These are phyloP conservation scores for Umbelopsis sp. DNA, from an alignment of 192 early-diverging fungal genomes.

Conservation along the genomic window DNA sequence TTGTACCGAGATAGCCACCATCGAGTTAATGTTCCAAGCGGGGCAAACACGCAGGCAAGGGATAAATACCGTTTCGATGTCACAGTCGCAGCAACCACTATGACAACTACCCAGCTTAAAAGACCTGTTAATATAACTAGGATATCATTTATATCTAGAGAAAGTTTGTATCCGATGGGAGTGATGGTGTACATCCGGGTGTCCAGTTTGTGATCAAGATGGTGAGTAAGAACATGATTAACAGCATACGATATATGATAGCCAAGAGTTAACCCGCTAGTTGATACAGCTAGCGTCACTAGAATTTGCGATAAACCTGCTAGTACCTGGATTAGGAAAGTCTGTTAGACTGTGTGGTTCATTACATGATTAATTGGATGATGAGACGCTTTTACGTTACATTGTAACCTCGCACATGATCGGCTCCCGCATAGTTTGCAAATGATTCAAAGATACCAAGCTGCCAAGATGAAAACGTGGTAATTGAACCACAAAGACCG, in stretches of 20 bases:
- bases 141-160: background rate
- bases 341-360: too few species aligned
- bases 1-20: constrained; percentile 55
- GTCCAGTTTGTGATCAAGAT: background rate
- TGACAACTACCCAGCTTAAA: constrained; percentile 37
- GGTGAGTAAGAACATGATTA: background rate
- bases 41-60: constrained; percentile 51
- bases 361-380: background rate
- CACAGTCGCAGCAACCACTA: constrained; percentile 36
- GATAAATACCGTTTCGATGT: constrained; percentile 32
- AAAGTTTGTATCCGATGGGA: background rate
- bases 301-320: constrained; percentile 45
- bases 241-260: constrained; percentile 36
- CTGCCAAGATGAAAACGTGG: constrained; percentile 82
- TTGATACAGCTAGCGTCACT: constrained; percentile 51
- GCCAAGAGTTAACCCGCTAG: constrained; percentile 48
- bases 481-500: constrained; percentile 83
- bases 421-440: constrained; percentile 31
- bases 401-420: constrained; percentile 40
- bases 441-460: constrained; percentile 53
- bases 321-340: constrained; percentile 29
- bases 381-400: constrained; percentile 22
- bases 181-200: background rate
- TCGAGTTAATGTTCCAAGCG: constrained; percentile 50
- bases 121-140: background rate